A percentile compares a stretch with the other conserved stretches of the same genome.
phyloP scores from a whole-genome alignment of 2,329 filamentous ascomycete species.

The Metarhizium anisopliae region DNA sequence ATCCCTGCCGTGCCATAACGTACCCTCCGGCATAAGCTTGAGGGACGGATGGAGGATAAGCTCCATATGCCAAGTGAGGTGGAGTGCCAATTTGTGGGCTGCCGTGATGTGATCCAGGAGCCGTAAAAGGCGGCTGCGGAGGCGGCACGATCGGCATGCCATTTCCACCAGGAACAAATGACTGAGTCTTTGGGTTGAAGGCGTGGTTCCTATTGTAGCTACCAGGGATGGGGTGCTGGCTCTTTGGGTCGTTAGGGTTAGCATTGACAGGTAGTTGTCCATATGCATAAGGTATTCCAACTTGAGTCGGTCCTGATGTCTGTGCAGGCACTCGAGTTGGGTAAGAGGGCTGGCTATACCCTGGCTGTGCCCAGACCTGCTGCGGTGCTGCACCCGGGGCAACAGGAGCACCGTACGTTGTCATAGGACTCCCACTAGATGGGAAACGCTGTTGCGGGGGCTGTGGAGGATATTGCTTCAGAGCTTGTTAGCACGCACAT shows the following conservation, averaged over 20 bases:
- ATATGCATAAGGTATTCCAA: conserved; percentile 57
- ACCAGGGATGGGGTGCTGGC: conserved; percentile 74
- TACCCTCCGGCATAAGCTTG: conserved; percentile 42
- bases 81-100: conserved; percentile 45
- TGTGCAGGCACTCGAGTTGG: conserved; percentile 19
- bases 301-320: conserved; percentile 20
- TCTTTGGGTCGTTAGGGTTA: conserved; percentile 62
- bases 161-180: conserved; percentile 64
- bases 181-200: conserved; percentile 91
- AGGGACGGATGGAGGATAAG: conserved; percentile 36
- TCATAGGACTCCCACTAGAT: conserved; percentile 24
- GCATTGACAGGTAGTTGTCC: conserved; percentile 66
- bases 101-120: conserved; percentile 39
- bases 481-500: background rate
- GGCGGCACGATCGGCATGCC: conserved; percentile 40
- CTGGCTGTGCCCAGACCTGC: conserved; percentile 27
- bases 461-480: conserved; percentile 21
- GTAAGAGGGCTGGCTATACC: conserved; percentile 22
- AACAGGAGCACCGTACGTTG: conserved; percentile 26
- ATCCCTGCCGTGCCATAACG: conserved; percentile 47
- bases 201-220: conserved; percentile 70
- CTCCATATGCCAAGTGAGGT: conserved; percentile 40
- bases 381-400: conserved; percentile 20
- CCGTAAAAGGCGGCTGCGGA: conserved; percentile 38
- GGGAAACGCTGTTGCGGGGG: conserved; percentile 23